Evolutionary conservation across 768 basidiomycete genomes (phyloP), one percentile per base, ranked within the genome.

Genomic region (Rhodotorula paludigena): DNA sequence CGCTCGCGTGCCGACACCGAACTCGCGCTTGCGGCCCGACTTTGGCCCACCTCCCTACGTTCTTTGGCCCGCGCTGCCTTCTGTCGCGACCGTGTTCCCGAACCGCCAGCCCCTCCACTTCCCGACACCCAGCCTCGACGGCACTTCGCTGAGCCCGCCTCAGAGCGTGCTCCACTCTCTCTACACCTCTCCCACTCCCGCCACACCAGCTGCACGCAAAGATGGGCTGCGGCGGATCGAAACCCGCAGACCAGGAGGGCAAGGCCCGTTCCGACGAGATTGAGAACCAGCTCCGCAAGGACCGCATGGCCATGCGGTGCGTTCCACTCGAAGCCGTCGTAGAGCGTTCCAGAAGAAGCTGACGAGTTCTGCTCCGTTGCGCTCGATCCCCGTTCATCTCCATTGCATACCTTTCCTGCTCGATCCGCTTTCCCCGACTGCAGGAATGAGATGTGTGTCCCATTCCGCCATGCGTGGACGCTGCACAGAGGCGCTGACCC

Each of bases 211-310:
- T 49, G 42, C 25, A 38, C 16, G 11, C 36, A 6, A n/a, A 0
- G 7, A 77, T 77, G 77, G 77, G 77, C 54, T 77, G 77, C 72
- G 75, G 74, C 16, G 74, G 72, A 35, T 77, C 76, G 16, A 76
- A 74, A 30, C 52, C 53, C 18, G 76, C 72, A 38, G 77, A 77
- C 60, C 61, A 65, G 35, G 74, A 64, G 47, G 73, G 72, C 55
- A 73, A 72, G 59, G 69, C 68, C 33, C 64, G 90, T 77, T 92
- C 92, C 76, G 90, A 92, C 76, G 90, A 89, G 82, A 94, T 94
- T 72, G 92, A 94, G 82, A 87, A 81, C 80, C 92, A 94, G 79
- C 85, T 94, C 73, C 90, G 88, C 82, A 82, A 86, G 75, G 92
- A 94, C 81, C 81, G 88, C 51, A 84, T 89, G 82, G 86, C 87